A percentile compares a stretch with the other conserved stretches of the same genome.
Evolutionary conservation across 371 early-diverging fungal genomes (phyloP).

Genomic region (Mucor racemosus): DNA sequence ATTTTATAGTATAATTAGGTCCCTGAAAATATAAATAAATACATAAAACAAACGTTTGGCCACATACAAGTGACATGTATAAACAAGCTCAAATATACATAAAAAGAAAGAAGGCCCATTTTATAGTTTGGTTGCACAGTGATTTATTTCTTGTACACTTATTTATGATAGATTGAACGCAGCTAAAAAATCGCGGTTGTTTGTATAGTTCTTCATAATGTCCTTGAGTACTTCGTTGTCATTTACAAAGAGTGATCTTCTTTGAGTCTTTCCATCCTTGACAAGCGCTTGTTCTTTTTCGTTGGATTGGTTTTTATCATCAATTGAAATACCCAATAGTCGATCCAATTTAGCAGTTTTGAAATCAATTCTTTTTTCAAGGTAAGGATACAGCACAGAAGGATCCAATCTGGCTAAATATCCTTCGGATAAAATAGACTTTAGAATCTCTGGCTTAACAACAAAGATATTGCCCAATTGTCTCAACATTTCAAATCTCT

Average conservation of each 20-base stretch:
- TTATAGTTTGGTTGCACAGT: neutral
- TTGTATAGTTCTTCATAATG: conserved; percentile 45
- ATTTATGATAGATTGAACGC: conserved; percentile 38
- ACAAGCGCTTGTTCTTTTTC: conserved; percentile 17
- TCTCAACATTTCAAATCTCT: conserved; percentile 90
- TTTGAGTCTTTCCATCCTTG: conserved; percentile 28
- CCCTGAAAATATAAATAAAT: neutral
- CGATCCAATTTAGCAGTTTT: conserved; percentile 69
- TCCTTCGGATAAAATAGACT: conserved; percentile 81
- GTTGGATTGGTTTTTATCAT: conserved; percentile 23
- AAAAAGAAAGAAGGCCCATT: neutral
- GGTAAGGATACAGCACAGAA: conserved; percentile 78
- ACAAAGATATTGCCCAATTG: conserved; percentile 91
- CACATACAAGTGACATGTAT: too few species aligned
- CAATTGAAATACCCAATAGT: conserved; percentile 53
- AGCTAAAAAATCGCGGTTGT: conserved; percentile 46
- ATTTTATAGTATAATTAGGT: neutral
- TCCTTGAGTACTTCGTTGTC: conserved; percentile 54
- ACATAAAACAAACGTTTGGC: too few species aligned
- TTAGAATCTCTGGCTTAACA: conserved; percentile 88
- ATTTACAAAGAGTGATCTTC: conserved; percentile 54
- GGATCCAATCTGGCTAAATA: conserved; percentile 83
- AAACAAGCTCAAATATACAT: too few species aligned
- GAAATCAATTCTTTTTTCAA: conserved; percentile 89
- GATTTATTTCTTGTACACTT: neutral